Conservation (phyloP, 768 basidiomycete species). For the Tylopilus balloui region DNA sequence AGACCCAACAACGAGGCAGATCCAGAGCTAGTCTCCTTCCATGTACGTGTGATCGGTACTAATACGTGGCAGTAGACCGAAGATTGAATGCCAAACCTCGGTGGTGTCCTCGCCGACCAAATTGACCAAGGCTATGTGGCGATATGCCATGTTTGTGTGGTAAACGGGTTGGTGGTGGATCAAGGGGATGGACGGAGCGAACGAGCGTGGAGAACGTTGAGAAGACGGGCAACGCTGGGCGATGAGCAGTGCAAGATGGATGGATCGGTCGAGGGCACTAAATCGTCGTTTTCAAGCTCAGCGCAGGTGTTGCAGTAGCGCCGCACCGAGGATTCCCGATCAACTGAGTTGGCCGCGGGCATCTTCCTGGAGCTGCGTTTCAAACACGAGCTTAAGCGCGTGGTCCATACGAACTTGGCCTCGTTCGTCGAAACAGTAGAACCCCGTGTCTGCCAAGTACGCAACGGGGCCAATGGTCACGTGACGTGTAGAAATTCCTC, state of each 20-base stretch:
- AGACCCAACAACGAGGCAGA: conserved; percentile 1
- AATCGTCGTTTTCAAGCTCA: conserved; percentile 21
- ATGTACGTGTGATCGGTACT: conserved; percentile 1
- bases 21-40: not conserved
- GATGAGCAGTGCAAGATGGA: not conserved
- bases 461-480: not conserved
- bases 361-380: not conserved
- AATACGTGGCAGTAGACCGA: not conserved
- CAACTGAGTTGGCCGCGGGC: conserved; percentile 10
- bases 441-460: not conserved
- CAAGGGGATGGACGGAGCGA: not conserved
- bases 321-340: conserved; percentile 19
- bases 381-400: too few relatives aligned
- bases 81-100: not conserved
- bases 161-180: not conserved
- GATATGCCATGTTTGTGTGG: conserved; percentile 6
- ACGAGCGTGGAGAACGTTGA: not conserved
- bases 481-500: conserved; percentile 2
- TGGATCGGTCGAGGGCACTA: conserved; percentile 6
- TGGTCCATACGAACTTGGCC: not conserved
- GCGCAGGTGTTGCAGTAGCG: conserved; percentile 6
- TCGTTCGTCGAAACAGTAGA: too few relatives aligned
- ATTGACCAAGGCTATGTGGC: not conserved
- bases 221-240: not conserved
- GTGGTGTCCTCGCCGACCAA: not conserved